Evolutionary conservation across 2,329 filamentous ascomycete genomes (phyloP).

Genomic region (Aschersonia sp.): DNA sequence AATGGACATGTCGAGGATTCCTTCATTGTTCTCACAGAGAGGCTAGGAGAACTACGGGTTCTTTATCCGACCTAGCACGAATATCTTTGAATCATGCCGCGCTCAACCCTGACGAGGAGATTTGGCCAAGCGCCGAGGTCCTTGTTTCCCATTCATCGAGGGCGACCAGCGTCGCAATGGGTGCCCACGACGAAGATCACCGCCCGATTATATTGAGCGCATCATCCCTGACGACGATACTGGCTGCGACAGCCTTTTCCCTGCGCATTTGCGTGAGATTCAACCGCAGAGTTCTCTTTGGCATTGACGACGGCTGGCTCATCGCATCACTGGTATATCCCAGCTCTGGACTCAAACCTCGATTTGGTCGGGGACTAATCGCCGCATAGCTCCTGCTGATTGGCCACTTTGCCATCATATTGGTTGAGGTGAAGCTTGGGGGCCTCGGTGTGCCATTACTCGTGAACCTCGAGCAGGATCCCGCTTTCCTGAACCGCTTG

Average conservation of each 20-base stretch:
- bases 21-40: too few species aligned
- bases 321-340: background rate
- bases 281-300: background rate
- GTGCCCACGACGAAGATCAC: background rate
- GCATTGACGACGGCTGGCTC: background rate
- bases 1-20: too few species aligned
- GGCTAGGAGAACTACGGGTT: too few species aligned
- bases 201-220: background rate
- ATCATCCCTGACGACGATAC: background rate
- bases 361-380: background rate
- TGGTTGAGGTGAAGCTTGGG: background rate
- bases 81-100: too few species aligned
- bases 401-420: background rate
- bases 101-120: too few species aligned
- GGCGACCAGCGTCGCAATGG: background rate
- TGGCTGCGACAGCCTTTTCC: background rate
- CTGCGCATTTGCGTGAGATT: background rate
- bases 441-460: background rate
- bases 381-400: background rate
- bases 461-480: background rate
- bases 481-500: background rate
- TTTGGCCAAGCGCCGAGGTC: too few species aligned
- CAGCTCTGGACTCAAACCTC: background rate
- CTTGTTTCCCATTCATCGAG: too few species aligned
- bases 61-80: too few species aligned